These are phyloP conservation scores for Phyllosticta citriasiana DNA, from an alignment of 2,329 filamentous ascomycete species.

Conservation along the genomic window DNA sequence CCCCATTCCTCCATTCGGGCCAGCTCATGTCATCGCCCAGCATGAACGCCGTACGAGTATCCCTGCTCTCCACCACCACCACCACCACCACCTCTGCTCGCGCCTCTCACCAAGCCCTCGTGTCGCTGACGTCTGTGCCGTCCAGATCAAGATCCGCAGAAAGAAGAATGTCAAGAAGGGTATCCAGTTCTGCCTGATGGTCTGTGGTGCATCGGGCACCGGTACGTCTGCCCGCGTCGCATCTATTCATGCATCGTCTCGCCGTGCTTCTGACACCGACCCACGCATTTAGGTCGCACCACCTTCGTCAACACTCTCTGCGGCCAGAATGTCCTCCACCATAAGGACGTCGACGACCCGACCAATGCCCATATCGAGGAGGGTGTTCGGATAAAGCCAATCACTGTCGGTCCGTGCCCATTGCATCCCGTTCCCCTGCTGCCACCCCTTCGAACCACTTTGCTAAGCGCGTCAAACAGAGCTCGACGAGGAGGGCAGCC, in stretches of 20 bases:
- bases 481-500: conserved; percentile 94
- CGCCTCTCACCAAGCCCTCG: conserved; percentile 15
- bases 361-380: conserved; percentile 85
- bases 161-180: conserved; percentile 99
- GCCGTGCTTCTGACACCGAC: background rate
- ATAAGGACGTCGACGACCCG: conserved; percentile 90
- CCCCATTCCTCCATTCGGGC: background rate
- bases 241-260: background rate
- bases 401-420: conserved; percentile 73
- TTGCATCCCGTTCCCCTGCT: background rate
- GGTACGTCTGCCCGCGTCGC: conserved; percentile 50
- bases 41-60: conserved; percentile 14
- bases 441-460: conserved; percentile 1
- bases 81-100: background rate
- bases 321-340: conserved; percentile 79
- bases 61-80: conserved; percentile 5
- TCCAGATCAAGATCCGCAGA: conserved; percentile 87
- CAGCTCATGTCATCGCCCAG: conserved; percentile 12
- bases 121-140: conserved; percentile 15
- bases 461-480: conserved; percentile 57
- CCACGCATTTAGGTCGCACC: conserved; percentile 60
- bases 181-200: conserved; percentile 99
- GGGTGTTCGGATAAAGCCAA: conserved; percentile 95
- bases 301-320: conserved; percentile 99
- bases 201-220: conserved; percentile 96